Evolutionary conservation across 495 filamentous ascomycete genomes (phyloP), one percentile per base, ranked within the genome.

Genomic region (Talaromyces adpressus): DNA sequence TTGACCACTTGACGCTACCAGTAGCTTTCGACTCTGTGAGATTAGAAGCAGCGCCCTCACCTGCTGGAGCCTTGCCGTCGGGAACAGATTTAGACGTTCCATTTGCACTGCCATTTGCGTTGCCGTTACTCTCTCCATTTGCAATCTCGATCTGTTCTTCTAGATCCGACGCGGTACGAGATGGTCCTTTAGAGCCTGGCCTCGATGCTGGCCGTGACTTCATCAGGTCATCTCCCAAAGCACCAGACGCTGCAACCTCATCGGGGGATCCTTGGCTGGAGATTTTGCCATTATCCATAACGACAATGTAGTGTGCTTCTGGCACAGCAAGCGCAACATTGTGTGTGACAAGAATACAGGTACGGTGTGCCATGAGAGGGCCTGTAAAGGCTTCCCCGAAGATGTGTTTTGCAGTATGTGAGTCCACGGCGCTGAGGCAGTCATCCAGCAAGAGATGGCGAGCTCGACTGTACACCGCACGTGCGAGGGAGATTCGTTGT

Each of bases 391-490:
- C 93, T 68, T 96, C 87, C 66, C 87, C 89, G 76, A 98, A 98
- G 66, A 99, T 97, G 86, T 96, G 97, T 75, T 97, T 96, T 9
- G 92, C 93, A 1, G 94, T 98, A 69, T 99, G 94, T 7, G 95
- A 96, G 74, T 99, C 94, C n/a, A 99, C 94, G 18, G 94, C 94
- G 70, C 93, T 97, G 57, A 99, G 82, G 66, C 95, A 97, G 74
- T 99, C 94, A 71, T 99, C 94, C 32, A 99, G 78, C 5, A 99
- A 82, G 12, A 99, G 72, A 72, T 99, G 93, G 52, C 87, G 85
- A 16, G 92, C 93, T 73, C 89, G 91, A 64, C 90, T 95, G 73
- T 99, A 99, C 14, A 99, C 79, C 1, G 95, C 94, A 65, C 94
- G 85, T 16, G 94, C 94, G 23, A 99, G 81, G 27, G 95, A 98